Conservation (phyloP, 2,329 filamentous ascomycete species). For the Arthroderma sp. region DNA sequence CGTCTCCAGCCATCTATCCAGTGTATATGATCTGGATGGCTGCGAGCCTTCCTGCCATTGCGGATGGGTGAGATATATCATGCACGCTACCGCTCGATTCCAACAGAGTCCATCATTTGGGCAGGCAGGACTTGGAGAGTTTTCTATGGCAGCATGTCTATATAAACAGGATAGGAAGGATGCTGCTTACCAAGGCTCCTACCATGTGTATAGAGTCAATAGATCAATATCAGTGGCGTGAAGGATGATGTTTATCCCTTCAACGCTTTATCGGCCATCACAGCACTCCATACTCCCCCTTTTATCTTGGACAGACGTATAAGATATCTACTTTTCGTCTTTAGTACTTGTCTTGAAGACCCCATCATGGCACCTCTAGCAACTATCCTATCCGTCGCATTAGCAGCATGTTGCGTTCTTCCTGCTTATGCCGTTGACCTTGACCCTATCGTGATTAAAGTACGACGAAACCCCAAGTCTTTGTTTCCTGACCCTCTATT, state of each 20-base stretch:
- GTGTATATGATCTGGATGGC: no score
- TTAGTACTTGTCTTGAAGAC: not conserved
- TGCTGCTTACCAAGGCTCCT: not conserved
- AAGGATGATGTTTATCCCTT: not conserved
- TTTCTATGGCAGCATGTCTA: not conserved
- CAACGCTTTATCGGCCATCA: not conserved
- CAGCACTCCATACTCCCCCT: not conserved
- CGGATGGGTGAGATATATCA: no score
- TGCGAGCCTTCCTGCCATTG: no score
- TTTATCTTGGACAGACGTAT: not conserved
- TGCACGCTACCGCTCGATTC: no score
- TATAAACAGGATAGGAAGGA: not conserved
- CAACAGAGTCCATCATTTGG: no score
- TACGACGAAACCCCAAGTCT: slow-evolving; percentile 22
- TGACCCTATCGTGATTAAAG: slow-evolving; percentile 52
- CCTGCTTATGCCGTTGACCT: slow-evolving; percentile 40
- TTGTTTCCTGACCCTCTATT: no score
- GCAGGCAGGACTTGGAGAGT: not conserved
- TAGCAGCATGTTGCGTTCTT: not conserved
- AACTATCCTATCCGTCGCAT: not conserved
- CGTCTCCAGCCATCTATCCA: no score
- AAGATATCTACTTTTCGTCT: not conserved
- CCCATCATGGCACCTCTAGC: not conserved
- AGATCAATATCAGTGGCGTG: not conserved
- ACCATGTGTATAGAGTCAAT: slow-evolving; percentile 3